Percentiles rank a stretch among this genome's conserved stretches.
These are phyloP conservation scores for Eucalyptus virginea DNA, from an alignment of 345 rosid genomes.

Conservation along the genomic window DNA sequence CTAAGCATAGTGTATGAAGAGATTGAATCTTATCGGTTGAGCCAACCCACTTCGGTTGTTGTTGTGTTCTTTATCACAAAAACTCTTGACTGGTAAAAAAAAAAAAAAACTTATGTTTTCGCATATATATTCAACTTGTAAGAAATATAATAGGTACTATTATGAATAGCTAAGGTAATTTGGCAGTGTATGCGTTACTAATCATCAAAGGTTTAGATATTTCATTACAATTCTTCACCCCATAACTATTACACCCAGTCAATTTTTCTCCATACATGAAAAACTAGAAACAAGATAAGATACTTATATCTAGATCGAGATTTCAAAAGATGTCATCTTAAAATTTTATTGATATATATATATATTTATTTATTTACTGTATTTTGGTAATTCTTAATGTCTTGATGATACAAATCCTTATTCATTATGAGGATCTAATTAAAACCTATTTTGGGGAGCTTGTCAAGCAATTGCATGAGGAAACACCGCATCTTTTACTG, in stretches of 20 bases:
- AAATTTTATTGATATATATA: background rate
- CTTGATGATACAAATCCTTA: background rate
- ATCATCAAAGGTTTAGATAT: background rate
- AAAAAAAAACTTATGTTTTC: background rate
- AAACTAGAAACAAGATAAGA: background rate
- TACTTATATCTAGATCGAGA: background rate
- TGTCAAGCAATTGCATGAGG: background rate
- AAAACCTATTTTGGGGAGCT: background rate
- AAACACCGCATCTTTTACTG: fast-evolving
- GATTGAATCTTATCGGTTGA: background rate
- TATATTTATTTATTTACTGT: too few relatives aligned
- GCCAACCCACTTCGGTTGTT: background rate
- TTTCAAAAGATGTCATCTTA: background rate
- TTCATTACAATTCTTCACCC: background rate
- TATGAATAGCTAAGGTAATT: background rate
- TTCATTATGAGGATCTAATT: background rate
- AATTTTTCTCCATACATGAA: background rate
- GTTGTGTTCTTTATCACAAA: background rate
- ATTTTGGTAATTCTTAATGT: background rate
- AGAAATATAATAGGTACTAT: background rate
- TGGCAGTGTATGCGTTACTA: background rate
- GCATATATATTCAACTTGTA: background rate
- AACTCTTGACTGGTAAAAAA: background rate
- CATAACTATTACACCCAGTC: background rate
- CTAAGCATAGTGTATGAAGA: background rate